These are phyloP conservation scores for Apiospora saccharicola DNA, from an alignment of 2,329 filamentous ascomycete species.

Conservation along the genomic window DNA sequence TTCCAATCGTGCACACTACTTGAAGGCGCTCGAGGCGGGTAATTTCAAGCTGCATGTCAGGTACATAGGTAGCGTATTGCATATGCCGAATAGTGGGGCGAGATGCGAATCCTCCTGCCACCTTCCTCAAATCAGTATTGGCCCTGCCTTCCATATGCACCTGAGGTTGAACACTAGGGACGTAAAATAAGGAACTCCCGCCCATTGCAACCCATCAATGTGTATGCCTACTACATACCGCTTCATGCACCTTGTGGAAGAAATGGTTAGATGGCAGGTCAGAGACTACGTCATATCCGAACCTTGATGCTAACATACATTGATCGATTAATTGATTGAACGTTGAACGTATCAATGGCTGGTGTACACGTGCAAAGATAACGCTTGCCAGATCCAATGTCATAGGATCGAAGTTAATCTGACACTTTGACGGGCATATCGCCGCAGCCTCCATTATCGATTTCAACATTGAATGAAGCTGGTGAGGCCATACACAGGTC, in stretches of 20 bases:
- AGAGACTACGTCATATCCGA: not conserved
- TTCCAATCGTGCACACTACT: not conserved
- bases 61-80: not conserved
- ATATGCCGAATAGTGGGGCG: slow-evolving; percentile 15
- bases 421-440: not conserved
- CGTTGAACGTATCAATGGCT: not conserved
- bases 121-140: not conserved
- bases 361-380: not conserved
- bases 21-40: not conserved
- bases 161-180: not conserved
- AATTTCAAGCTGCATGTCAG: not conserved
- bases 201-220: not conserved
- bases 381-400: not conserved
- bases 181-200: not conserved
- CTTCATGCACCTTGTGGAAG: not conserved
- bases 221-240: not conserved
- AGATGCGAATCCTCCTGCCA: not conserved
- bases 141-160: not conserved
- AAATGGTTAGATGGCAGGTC: not conserved
- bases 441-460: too few species aligned
- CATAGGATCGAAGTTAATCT: not conserved
- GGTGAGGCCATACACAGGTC: too few species aligned
- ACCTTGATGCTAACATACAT: not conserved
- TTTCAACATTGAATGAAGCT: too few species aligned
- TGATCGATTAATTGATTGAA: not conserved